Base-by-base conservation (phyloP, 768 basidiomycete genomes). In the Mycena rosella region DNA sequence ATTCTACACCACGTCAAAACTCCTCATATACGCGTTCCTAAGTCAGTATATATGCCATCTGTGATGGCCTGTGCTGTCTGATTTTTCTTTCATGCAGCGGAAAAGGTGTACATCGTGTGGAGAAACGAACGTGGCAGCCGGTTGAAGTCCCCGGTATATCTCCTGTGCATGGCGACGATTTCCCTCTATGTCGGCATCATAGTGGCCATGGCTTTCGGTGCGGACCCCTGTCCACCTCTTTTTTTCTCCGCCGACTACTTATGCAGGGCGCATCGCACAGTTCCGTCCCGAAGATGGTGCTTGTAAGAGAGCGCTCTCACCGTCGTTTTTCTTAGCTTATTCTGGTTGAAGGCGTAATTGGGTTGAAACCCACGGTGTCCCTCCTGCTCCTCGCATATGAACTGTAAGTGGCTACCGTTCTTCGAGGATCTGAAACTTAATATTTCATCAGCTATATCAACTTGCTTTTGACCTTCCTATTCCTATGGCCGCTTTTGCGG, bases 61-160 rank as follows among this genome's bases (percentile, higher is more conserved):
- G 45, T 54, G 60, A 53, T 27, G 24, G 42, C 34, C 29, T 38
- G 67, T 48, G 54, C 15, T 38, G 8, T 53, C 34, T 60, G 59
- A 57, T 2, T 38, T 26, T 26, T 22, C 34, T 1, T 29, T 6
- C 60, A 85, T 29, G 6, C 60, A 85, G 84, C 81, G 26, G 84
- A 85, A 71, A 82, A 81, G 45, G 82, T 85, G 7, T 79, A 85
- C 65, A 78, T 85, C 38, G 83, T 85, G 3, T 85, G 85, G 85
- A 77, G 73, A 5, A 65, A 70, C 18, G 73, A 72, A 30, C 27
- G 0, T 73, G 76, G 36, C 76, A n/a, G n/a, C n/a, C n/a, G 86
- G 3, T 73, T 80, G 29, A 76, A 77, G 53, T 83, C 82, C 0
- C 79, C 79, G 5, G 73, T 84, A 0, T 88, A 85, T 64, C 75